Percentiles rank a stretch among this genome's conserved stretches.
Evolutionary conservation across 768 basidiomycete genomes (phyloP).

Genomic region (Boletus pseudo-olivaceus): DNA sequence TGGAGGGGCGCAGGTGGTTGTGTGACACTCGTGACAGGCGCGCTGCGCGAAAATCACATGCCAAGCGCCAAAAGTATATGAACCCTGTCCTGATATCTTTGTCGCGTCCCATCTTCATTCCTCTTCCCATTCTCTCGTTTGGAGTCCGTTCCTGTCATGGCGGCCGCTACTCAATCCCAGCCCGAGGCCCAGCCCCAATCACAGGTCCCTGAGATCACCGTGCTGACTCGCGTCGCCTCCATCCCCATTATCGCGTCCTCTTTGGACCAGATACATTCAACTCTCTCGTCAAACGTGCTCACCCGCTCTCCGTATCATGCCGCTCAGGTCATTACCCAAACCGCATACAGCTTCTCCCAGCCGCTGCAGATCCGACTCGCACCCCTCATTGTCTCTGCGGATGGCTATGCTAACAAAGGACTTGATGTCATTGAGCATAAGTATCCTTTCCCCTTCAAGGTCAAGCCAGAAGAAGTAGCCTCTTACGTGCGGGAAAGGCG

Average conservation of each 20-base stretch:
- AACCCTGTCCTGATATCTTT: constrained; percentile 19
- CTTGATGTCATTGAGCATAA: constrained; percentile 69
- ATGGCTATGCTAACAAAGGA: constrained; percentile 69
- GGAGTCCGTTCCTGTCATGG: constrained; percentile 28
- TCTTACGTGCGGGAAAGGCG: constrained; percentile 55
- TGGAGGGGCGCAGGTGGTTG: not conserved
- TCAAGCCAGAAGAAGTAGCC: constrained; percentile 67
- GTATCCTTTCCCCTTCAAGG: constrained; percentile 75
- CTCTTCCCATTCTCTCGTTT: not conserved
- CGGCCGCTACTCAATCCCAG: constrained; percentile 31
- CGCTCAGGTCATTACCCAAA: constrained; percentile 56
- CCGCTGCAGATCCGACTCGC: constrained; percentile 65
- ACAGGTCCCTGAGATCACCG: constrained; percentile 52
- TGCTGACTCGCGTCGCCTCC: constrained; percentile 59
- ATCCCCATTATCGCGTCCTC: constrained; percentile 73
- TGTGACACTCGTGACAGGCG: constrained; percentile 27
- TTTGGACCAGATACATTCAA: constrained; percentile 54
- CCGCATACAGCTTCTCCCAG: constrained; percentile 59
- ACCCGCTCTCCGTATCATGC: constrained; percentile 64
- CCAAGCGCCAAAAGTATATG: constrained; percentile 20
- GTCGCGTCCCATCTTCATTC: constrained; percentile 8
- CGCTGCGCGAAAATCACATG: constrained; percentile 25
- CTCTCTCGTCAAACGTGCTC: constrained; percentile 55
- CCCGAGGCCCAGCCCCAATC: constrained; percentile 16
- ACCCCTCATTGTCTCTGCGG: constrained; percentile 60